These are phyloP conservation scores for Emericellopsis terricola DNA, from an alignment of 495 filamentous ascomycete species.

Conservation along the genomic window DNA sequence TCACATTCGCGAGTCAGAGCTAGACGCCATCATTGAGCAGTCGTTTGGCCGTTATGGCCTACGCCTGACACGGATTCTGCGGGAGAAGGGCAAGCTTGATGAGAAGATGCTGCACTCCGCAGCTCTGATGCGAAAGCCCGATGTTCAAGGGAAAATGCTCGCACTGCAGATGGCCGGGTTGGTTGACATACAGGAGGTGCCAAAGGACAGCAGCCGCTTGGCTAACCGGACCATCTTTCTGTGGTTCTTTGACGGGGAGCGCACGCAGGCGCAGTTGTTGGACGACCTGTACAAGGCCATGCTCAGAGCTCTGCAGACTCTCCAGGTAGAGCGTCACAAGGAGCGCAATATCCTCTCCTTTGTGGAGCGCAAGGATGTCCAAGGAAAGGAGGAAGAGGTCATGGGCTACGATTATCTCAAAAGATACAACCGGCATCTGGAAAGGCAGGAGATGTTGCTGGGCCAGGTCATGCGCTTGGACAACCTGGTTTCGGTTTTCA, in stretches of 20 bases:
- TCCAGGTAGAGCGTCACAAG: constrained; percentile 49
- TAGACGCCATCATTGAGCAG: constrained; percentile 60
- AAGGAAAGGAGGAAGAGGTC: constrained; percentile 60
- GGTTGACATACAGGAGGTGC: constrained; percentile 81
- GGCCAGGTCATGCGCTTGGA: constrained; percentile 64
- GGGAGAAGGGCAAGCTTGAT: constrained; percentile 74
- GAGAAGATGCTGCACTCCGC: constrained; percentile 66
- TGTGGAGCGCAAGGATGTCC: constrained; percentile 64
- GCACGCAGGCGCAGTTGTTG: constrained; percentile 43
- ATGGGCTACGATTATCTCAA: constrained; percentile 50
- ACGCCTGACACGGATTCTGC: constrained; percentile 64
- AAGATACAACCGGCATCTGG: constrained; percentile 46
- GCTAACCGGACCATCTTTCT: constrained; percentile 69
- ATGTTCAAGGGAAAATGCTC: constrained; percentile 63
- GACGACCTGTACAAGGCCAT: constrained; percentile 75
- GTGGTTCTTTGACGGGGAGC: constrained; percentile 72
- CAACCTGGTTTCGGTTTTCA: constrained; percentile 62
- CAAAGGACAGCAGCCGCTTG: constrained; percentile 58
- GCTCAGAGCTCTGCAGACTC: constrained; percentile 64
- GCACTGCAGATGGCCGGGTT: constrained; percentile 69
- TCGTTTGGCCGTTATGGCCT: constrained; percentile 58
- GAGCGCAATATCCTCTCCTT: constrained; percentile 52
- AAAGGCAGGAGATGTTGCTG: constrained; percentile 56
- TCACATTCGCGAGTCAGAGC: constrained; percentile 48
- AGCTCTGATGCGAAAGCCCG: constrained; percentile 58